phyloP scores from a whole-genome alignment of 164 flowering plant genomes.

The Magnolia kwangsiensis region DNA sequence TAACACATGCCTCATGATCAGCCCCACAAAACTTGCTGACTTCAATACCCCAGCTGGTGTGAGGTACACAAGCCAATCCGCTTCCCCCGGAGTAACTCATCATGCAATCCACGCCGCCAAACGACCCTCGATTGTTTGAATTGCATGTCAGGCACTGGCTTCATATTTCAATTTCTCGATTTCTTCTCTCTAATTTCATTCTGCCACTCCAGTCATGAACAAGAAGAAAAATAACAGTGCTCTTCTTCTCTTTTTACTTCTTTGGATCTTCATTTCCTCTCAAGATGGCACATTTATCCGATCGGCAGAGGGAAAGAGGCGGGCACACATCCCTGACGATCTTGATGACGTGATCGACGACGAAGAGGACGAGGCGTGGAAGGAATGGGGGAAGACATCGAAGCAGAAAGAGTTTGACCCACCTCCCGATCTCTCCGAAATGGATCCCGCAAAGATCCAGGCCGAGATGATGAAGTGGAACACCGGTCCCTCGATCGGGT shows the following conservation, averaged over 20 bases:
- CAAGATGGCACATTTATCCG: background rate
- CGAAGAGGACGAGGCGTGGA: conserved; percentile 95
- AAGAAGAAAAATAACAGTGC: conserved; percentile 7
- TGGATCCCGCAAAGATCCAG: conserved; percentile 49
- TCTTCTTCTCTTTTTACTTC: background rate
- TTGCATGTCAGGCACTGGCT: too few species aligned
- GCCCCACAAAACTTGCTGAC: too few species aligned
- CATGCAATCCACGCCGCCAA: too few species aligned
- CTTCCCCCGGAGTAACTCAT: too few species aligned
- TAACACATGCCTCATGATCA: too few species aligned
- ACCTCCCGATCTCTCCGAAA: conserved; percentile 52
- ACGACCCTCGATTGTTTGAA: too few species aligned
- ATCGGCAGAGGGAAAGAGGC: conserved; percentile 28
- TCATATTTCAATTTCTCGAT: too few species aligned
- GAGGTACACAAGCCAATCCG: too few species aligned
- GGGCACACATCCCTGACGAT: conserved; percentile 71
- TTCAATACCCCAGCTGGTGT: too few species aligned
- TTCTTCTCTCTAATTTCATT: too few species aligned
- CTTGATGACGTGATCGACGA: conserved; percentile 89
- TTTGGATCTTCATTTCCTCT: background rate
- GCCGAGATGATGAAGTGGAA: conserved; percentile 66
- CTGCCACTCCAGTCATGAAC: too few species aligned
- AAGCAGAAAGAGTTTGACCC: conserved; percentile 41
- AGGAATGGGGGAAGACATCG: conserved; percentile 69
- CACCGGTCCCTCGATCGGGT: conserved; percentile 64